Percentiles rank a stretch among this genome's conserved stretches.
These are phyloP conservation scores for Clarireedia paspali DNA, from an alignment of 2,329 filamentous ascomycete species.

Conservation along the genomic window DNA sequence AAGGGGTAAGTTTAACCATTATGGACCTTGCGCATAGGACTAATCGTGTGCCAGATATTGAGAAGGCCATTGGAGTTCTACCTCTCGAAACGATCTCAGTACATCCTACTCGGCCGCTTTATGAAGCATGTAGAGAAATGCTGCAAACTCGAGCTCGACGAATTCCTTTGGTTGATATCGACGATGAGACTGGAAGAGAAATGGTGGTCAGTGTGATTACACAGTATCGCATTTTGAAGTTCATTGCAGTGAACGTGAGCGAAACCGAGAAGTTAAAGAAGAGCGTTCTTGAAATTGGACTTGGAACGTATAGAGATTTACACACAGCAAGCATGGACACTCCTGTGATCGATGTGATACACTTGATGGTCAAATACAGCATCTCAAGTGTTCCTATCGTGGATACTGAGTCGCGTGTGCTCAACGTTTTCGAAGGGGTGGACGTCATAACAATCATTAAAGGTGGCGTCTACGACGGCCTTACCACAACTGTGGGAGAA, in stretches of 20 bases:
- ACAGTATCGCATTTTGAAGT: conserved; percentile 97
- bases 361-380: conserved; percentile 83
- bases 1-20: conserved; percentile 51
- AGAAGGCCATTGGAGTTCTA: conserved; percentile 83
- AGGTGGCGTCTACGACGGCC: conserved; percentile 84
- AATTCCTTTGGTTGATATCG: conserved; percentile 87
- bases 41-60: conserved; percentile 60
- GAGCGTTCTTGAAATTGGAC: conserved; percentile 70
- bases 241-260: conserved; percentile 89
- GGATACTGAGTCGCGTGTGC: conserved; percentile 66
- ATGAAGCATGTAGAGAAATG: conserved; percentile 93
- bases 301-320: conserved; percentile 78
- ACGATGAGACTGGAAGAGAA: conserved; percentile 86
- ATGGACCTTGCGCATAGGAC: conserved; percentile 7
- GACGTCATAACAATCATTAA: conserved; percentile 96
- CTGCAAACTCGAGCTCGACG: conserved; percentile 85
- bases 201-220: conserved; percentile 96
- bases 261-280: conserved; percentile 83
- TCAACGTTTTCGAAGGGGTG: conserved; percentile 97
- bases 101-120: conserved; percentile 80
- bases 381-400: conserved; percentile 94
- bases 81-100: conserved; percentile 96
- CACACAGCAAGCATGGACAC: conserved; percentile 82
- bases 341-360: conserved; percentile 88
- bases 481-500: conserved; percentile 79